These are phyloP conservation scores for Suhomyces atakaporum DNA, from an alignment of 1,139 yeast genomes.

Conservation along the genomic window DNA sequence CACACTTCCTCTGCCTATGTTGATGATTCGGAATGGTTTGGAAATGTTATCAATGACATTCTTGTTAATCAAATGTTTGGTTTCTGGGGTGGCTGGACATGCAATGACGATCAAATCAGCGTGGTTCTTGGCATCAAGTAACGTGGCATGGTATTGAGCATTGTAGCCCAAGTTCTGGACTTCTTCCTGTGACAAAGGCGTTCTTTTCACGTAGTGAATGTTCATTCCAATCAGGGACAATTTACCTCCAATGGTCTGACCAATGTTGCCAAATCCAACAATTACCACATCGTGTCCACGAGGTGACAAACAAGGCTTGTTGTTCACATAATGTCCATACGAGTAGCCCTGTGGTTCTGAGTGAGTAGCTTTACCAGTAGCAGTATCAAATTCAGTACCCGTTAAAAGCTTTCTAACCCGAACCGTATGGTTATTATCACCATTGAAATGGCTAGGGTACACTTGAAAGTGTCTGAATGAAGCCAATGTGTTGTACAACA, in stretches of 20 bases:
- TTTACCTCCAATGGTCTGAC: slow-evolving; percentile 61
- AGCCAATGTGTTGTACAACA: slow-evolving; percentile 57
- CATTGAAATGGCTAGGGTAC: slow-evolving; percentile 44
- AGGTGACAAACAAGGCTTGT: slow-evolving; percentile 48
- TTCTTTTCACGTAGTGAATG: slow-evolving; percentile 63
- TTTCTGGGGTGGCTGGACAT: slow-evolving; percentile 29
- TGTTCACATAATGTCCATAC: slow-evolving; percentile 48
- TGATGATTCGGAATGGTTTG: slow-evolving; percentile 25
- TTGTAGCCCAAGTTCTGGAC: slow-evolving; percentile 44
- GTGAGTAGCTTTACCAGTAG: slow-evolving; percentile 36
- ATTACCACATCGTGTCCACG: slow-evolving; percentile 62
- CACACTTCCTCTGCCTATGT: slow-evolving; percentile 27
- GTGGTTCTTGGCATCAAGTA: slow-evolving; percentile 18
- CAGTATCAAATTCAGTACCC: slow-evolving; percentile 36
- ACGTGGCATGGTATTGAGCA: slow-evolving; percentile 40
- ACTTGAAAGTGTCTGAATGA: slow-evolving; percentile 62
- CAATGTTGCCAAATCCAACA: slow-evolving; percentile 80
- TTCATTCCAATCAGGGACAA: slow-evolving; percentile 65
- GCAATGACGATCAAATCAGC: slow-evolving; percentile 30
- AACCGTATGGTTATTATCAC: slow-evolving; percentile 40
- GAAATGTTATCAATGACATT: slow-evolving; percentile 16
- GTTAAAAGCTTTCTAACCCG: slow-evolving; percentile 41
- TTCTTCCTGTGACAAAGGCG: slow-evolving; percentile 39
- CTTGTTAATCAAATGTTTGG: slow-evolving; percentile 21
- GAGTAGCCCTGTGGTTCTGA: slow-evolving; percentile 35